Evolutionary conservation across 805 yeast genomes (phyloP).

Genomic region (Wickerhamiella cacticola): DNA sequence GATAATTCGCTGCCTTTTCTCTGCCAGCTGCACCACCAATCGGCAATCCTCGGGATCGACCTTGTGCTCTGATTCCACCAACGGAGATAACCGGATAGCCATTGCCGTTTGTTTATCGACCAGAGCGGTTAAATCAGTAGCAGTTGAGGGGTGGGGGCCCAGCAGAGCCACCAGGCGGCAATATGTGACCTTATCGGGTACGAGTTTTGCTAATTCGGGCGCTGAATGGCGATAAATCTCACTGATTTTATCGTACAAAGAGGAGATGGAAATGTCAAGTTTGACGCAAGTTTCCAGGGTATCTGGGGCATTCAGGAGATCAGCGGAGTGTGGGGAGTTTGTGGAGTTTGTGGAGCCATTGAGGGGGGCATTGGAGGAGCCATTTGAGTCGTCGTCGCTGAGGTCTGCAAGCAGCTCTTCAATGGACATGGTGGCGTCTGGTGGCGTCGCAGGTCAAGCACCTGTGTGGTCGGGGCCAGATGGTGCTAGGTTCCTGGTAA

Average conservation of each 20-base stretch:
- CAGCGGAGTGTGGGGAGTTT: too few relatives aligned
- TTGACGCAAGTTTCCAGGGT: constrained; percentile 26
- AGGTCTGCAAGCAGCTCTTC: constrained; percentile 34
- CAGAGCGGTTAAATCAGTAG: constrained; percentile 24
- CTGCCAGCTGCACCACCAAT: not conserved
- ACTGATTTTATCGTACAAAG: constrained; percentile 40
- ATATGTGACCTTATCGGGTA: constrained; percentile 52
- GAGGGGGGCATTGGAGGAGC: not conserved
- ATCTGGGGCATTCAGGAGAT: constrained; percentile 36
- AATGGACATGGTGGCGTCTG: constrained; percentile 10
- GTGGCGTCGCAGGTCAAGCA: not conserved
- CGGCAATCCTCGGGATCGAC: constrained; percentile 33
- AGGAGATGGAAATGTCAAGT: constrained; percentile 42
- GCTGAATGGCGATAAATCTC: constrained; percentile 48
- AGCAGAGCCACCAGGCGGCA: constrained; percentile 41
- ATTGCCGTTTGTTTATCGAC: constrained; percentile 55
- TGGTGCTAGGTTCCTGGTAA: too few relatives aligned
- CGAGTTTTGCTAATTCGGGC: constrained; percentile 56
- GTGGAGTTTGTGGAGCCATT: too few relatives aligned
- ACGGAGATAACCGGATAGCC: constrained; percentile 44
- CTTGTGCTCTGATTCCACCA: constrained; percentile 20
- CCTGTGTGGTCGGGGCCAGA: not conserved
- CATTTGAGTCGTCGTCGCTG: constrained; percentile 24
- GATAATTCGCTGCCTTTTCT: not conserved
- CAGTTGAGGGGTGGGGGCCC: constrained; percentile 25